Percentiles rank a stretch among this genome's conserved stretches.
Evolutionary conservation across 805 yeast species (phyloP).

Genomic region (Candida sphagnicola): DNA sequence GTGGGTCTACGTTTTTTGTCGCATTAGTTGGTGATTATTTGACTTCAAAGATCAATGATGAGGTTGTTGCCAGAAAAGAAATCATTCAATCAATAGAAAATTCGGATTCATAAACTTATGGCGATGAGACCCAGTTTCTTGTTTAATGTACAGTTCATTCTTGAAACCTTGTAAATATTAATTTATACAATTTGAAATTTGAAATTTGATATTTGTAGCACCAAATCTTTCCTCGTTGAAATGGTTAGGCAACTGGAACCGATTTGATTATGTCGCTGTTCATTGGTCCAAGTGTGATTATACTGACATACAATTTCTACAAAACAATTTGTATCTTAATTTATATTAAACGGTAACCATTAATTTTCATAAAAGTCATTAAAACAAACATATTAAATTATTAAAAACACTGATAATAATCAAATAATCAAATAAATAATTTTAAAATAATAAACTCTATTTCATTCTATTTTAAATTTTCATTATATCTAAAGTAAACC

Average conservation of each 20-base stretch:
- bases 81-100: conserved; percentile 15
- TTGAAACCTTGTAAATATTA: not conserved
- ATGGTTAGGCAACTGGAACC: no score
- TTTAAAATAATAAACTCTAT: not conserved
- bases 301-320: no score
- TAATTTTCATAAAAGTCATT: conserved; percentile 1
- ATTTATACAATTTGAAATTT: no score
- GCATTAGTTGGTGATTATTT: conserved; percentile 41
- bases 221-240: no score
- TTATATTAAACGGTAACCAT: not conserved
- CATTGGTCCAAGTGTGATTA: no score
- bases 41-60: conserved; percentile 30
- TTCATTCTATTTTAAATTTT: conserved; percentile 1
- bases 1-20: conserved; percentile 35
- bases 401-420: no score
- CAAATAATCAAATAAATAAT: not conserved
- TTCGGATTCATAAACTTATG: no score
- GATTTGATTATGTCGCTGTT: no score
- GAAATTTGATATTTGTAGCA: no score
- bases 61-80: conserved; percentile 29
- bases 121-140: no score
- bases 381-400: not conserved
- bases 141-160: no score
- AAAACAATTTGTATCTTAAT: not conserved
- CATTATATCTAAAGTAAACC: conserved; percentile 14